phyloP scores from a whole-genome alignment of 1,284 basidiomycete genomes.

The Fistulina hepatica region DNA sequence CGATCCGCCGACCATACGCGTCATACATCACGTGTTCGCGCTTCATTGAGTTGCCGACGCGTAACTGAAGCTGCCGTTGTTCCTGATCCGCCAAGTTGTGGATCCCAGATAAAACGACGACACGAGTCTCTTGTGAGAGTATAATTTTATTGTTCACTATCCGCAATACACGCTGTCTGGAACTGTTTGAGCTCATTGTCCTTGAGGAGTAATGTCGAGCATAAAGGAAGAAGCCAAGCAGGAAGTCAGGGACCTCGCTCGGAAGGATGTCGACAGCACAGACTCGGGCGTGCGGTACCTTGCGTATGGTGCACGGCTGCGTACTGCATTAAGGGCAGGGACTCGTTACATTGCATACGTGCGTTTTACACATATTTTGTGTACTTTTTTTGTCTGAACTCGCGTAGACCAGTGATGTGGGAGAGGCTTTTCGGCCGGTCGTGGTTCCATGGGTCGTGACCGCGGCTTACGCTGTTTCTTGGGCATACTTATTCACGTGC shows the following conservation, averaged over 20 bases:
- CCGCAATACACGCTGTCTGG: too few relatives aligned
- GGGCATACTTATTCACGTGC: slow-evolving; percentile 65
- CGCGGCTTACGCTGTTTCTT: slow-evolving; percentile 80
- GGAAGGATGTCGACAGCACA: slow-evolving; percentile 49
- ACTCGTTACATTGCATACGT: slow-evolving; percentile 77
- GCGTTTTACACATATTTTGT: slow-evolving; percentile 25
- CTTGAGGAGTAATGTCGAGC: too few relatives aligned
- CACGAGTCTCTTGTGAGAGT: too few relatives aligned
- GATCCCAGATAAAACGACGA: too few relatives aligned
- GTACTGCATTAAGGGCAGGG: slow-evolving; percentile 67
- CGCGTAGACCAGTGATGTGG: slow-evolving; percentile 73
- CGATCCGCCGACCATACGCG: too few relatives aligned
- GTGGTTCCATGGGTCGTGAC: slow-evolving; percentile 72
- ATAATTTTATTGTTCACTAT: too few relatives aligned
- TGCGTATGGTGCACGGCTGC: slow-evolving; percentile 71
- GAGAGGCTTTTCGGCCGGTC: slow-evolving; percentile 87
- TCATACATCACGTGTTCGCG: too few relatives aligned
- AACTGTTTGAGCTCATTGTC: too few relatives aligned
- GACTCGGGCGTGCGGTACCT: slow-evolving; percentile 57
- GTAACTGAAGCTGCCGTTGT: too few relatives aligned
- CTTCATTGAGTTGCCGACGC: too few relatives aligned
- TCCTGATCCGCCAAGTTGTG: too few relatives aligned
- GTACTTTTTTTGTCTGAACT: slow-evolving; percentile 2
- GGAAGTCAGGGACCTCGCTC: slow-evolving; percentile 45
- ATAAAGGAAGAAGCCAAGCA: neutral